A percentile compares a stretch with the other conserved stretches of the same genome.
Conservation (phyloP, 2,329 filamentous ascomycete genomes). For the Ceratocystis harringtonii region DNA sequence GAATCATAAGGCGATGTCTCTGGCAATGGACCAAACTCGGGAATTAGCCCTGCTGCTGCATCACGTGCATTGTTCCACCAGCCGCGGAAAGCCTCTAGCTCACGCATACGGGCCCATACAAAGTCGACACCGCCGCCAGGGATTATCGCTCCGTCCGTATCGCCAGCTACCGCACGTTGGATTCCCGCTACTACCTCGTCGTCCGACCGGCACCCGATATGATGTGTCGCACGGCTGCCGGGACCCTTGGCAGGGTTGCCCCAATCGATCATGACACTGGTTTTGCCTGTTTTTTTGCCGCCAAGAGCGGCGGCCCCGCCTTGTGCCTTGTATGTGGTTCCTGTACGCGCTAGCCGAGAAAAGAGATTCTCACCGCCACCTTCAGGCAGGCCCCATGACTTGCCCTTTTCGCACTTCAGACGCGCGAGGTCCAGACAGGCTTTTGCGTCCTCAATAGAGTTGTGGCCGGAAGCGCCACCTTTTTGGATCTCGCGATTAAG, state of each 20-base stretch:
- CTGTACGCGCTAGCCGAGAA: constrained; percentile 55
- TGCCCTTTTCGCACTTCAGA: constrained; percentile 89
- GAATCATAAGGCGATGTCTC: constrained; percentile 18
- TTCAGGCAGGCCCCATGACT: constrained; percentile 68
- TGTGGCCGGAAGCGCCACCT: constrained; percentile 58
- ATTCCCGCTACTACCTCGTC: constrained; percentile 41
- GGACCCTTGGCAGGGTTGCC: constrained; percentile 54
- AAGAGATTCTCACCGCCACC: constrained; percentile 77
- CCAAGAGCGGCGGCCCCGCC: constrained; percentile 42
- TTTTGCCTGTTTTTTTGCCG: constrained; percentile 41
- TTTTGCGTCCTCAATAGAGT: constrained; percentile 82
- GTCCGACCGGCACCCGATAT: constrained; percentile 43
- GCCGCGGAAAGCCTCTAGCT: constrained; percentile 48
- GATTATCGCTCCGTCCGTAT: constrained; percentile 41
- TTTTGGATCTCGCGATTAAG: constrained; percentile 79
- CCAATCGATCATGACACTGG: constrained; percentile 74
- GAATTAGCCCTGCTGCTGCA: constrained; percentile 22
- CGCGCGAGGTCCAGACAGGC: constrained; percentile 88
- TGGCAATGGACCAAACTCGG: constrained; percentile 15
- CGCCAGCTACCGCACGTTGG: constrained; percentile 44
- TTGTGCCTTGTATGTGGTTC: constrained; percentile 46
- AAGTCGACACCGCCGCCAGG: constrained; percentile 49
- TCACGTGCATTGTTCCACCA: constrained; percentile 50
- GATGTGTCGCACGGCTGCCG: constrained; percentile 40
- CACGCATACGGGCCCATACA: constrained; percentile 50